A percentile compares a stretch with the other conserved stretches of the same genome.
Evolutionary conservation across 495 filamentous ascomycete genomes (phyloP).

Genomic region (Saxophila tyrrhenica): DNA sequence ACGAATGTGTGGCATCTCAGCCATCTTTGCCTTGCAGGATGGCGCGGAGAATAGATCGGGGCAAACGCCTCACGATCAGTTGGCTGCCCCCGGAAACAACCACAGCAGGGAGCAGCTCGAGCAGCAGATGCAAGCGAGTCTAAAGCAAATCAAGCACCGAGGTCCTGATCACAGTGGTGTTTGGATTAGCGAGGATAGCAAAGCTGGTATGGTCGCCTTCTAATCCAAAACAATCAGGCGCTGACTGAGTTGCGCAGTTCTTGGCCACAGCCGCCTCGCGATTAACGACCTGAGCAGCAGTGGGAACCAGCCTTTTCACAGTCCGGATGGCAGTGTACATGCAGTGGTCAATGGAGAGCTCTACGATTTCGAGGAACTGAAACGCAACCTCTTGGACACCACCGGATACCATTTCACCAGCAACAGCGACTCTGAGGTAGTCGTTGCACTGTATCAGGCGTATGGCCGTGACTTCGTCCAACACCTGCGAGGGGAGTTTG

Average conservation of each 20-base stretch:
- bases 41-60: too few relatives aligned
- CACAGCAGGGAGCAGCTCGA: background rate
- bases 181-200: slow-evolving; percentile 35
- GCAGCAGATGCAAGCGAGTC: background rate
- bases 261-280: slow-evolving; percentile 38
- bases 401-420: slow-evolving; percentile 33
- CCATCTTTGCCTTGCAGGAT: background rate
- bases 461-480: slow-evolving; percentile 37
- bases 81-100: background rate
- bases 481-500: slow-evolving; percentile 41
- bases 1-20: background rate
- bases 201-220: slow-evolving; percentile 25
- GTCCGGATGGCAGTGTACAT: slow-evolving; percentile 30
- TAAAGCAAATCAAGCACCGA: slow-evolving; percentile 32
- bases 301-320: slow-evolving; percentile 39
- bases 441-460: slow-evolving; percentile 39
- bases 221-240: background rate
- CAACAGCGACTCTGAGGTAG: slow-evolving; percentile 37
- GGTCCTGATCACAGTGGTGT: slow-evolving; percentile 37
- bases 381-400: slow-evolving; percentile 20
- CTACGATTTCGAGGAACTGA: slow-evolving; percentile 39
- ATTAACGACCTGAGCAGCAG: slow-evolving; percentile 41
- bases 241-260: slow-evolving; percentile 15
- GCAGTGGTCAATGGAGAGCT: slow-evolving; percentile 47
- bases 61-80: too few relatives aligned